Percentiles rank a stretch among this genome's conserved stretches.
Conservation (phyloP, 768 basidiomycete species). For the Boletus sp. region DNA sequence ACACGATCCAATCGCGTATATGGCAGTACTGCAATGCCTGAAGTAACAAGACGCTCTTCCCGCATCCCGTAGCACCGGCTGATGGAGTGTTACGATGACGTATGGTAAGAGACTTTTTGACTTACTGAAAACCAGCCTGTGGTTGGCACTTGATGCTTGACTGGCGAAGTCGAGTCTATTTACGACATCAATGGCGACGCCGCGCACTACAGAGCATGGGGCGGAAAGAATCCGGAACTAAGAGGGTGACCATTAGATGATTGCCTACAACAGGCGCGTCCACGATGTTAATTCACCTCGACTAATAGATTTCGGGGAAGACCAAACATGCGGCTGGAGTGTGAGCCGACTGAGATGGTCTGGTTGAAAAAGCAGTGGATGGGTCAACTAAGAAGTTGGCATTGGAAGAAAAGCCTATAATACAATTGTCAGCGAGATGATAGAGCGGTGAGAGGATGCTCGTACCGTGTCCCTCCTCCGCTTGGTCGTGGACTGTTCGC, state of each 20-base stretch:
- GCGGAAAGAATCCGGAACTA: too few relatives aligned
- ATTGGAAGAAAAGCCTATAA: conserved; percentile 45
- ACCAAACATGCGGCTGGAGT: conserved; percentile 58
- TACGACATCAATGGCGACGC: too few relatives aligned
- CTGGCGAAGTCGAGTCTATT: too few relatives aligned
- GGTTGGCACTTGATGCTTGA: conserved; percentile 47
- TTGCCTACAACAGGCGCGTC: conserved; percentile 22
- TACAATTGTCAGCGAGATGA: not conserved
- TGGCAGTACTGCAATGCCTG: too few relatives aligned
- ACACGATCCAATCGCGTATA: too few relatives aligned
- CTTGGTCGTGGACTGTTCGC: conserved; percentile 21
- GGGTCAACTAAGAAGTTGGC: conserved; percentile 36
- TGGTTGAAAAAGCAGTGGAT: conserved; percentile 42
- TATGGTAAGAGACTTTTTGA: conserved; percentile 10
- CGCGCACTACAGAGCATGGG: too few relatives aligned
- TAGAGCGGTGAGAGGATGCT: too few relatives aligned
- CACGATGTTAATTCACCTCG: conserved; percentile 51
- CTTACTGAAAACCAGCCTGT: conserved; percentile 66
- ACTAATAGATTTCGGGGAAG: conserved; percentile 66
- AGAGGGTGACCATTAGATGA: too few relatives aligned
- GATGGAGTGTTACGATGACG: conserved; percentile 3
- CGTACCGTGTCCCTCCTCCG: conserved; percentile 26
- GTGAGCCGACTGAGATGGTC: conserved; percentile 35
- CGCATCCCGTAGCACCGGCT: conserved; percentile 76
- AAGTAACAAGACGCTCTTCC: too few relatives aligned